Conservation (phyloP, 768 basidiomycete species). For the Gautieria morchelliformis region DNA sequence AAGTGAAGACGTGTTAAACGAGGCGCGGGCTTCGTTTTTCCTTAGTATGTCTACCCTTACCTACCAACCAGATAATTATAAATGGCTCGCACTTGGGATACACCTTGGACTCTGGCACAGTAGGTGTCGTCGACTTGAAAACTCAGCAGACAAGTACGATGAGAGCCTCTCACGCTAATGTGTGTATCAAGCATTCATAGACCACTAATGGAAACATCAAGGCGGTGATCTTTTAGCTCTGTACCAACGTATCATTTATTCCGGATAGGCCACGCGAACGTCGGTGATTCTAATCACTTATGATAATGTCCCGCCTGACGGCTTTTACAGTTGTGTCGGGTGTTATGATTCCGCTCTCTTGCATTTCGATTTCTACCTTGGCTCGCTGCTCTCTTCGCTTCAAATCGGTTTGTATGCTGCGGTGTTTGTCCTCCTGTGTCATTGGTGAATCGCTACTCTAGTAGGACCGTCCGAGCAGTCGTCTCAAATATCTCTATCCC, state of each 20-base stretch:
- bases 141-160: conserved; percentile 41
- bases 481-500: conserved; percentile 51
- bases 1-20: conserved; percentile 55
- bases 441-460: conserved; percentile 14
- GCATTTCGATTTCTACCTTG: conserved; percentile 57
- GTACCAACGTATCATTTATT: conserved; percentile 60
- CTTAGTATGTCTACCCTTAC: not conserved
- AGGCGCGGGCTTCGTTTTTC: conserved; percentile 27
- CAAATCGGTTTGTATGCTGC: conserved; percentile 41
- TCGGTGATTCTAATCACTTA: conserved; percentile 6
- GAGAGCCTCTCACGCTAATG: conserved; percentile 55
- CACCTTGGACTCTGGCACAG: conserved; percentile 56
- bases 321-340: conserved; percentile 46
- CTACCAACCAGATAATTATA: conserved; percentile 37
- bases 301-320: not conserved
- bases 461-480: conserved; percentile 28
- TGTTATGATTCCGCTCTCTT: conserved; percentile 58
- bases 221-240: conserved; percentile 39
- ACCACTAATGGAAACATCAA: not conserved
- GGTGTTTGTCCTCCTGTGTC: conserved; percentile 1
- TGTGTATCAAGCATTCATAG: conserved; percentile 26
- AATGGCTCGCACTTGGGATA: conserved; percentile 51
- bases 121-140: conserved; percentile 56
- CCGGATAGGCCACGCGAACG: conserved; percentile 57
- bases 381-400: conserved; percentile 45